phyloP scores from a whole-genome alignment of 2,329 filamentous ascomycete species.

The Elsinoe ampelina region DNA sequence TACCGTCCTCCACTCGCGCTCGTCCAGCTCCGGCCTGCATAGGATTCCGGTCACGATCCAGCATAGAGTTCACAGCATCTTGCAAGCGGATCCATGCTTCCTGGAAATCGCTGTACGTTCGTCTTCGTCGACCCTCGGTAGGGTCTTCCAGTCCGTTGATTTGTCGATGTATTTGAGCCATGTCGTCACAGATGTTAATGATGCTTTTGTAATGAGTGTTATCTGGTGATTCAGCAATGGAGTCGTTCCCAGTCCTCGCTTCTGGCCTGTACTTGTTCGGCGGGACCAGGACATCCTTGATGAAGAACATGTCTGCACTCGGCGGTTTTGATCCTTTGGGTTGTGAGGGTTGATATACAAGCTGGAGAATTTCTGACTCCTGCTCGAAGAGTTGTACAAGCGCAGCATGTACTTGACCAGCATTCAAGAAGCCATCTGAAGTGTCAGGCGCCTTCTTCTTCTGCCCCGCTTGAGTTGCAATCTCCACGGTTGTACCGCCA shows the following conservation, averaged over 20 bases:
- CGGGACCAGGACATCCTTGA: conserved; percentile 76
- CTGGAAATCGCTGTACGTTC: conserved; percentile 67
- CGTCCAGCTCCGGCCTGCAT: conserved; percentile 67
- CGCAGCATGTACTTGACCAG: conserved; percentile 72
- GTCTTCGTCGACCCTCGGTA: conserved; percentile 39
- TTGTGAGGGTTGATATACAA: conserved; percentile 76
- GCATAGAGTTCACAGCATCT: conserved; percentile 82
- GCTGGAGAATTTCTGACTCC: conserved; percentile 70
- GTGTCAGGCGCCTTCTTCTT: conserved; percentile 31
- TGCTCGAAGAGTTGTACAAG: conserved; percentile 74
- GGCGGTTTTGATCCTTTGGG: conserved; percentile 44
- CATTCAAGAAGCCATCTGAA: conserved; percentile 65
- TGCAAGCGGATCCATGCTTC: conserved; percentile 77
- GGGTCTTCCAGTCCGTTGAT: conserved; percentile 43
- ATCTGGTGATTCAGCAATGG: conserved; percentile 79
- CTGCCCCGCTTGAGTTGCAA: conserved; percentile 27
- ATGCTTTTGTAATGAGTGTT: conserved; percentile 84
- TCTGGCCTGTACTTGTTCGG: conserved; percentile 88
- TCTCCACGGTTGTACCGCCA: conserved; percentile 46
- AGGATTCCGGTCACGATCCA: conserved; percentile 81
- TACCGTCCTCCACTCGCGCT: conserved; percentile 70
- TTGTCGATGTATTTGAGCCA: conserved; percentile 65
- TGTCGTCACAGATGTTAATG: conserved; percentile 61
- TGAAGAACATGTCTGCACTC: conserved; percentile 88
- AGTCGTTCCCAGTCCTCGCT: conserved; percentile 66